Evolutionary conservation across 352 stramenopile genomes (phyloP).

Genomic region (Globisporangium lucens): DNA sequence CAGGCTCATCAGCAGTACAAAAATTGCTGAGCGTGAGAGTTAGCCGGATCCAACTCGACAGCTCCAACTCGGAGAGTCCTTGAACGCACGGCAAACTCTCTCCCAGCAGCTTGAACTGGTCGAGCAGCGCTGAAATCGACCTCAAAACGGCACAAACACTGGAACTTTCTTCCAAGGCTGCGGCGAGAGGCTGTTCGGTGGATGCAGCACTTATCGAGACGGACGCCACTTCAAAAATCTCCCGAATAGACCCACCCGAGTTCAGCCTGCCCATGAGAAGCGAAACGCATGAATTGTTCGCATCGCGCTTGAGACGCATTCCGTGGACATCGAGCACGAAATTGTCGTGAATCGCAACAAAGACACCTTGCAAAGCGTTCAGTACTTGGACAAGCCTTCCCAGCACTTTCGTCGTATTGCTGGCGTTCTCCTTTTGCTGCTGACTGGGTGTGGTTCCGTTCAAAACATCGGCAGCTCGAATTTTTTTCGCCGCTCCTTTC

Average conservation of each 20-base stretch:
- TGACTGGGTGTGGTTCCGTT: not conserved
- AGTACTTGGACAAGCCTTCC: slow-evolving; percentile 22
- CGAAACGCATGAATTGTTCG: slow-evolving; percentile 5
- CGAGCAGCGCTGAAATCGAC: slow-evolving; percentile 20
- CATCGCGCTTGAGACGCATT: slow-evolving; percentile 6
- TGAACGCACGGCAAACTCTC: slow-evolving; percentile 9
- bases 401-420: slow-evolving; percentile 10
- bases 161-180: slow-evolving; percentile 11
- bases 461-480: slow-evolving; percentile 26
- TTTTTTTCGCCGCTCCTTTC: slow-evolving; percentile 54
- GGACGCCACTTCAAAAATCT: not conserved
- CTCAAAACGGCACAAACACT: slow-evolving; percentile 21
- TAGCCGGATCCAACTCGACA: slow-evolving; percentile 6
- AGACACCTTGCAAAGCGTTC: slow-evolving; percentile 25
- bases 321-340: slow-evolving; percentile 30
- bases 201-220: not conserved
- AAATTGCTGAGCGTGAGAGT: slow-evolving; percentile 4
- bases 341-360: slow-evolving; percentile 29
- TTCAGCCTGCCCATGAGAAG: not conserved
- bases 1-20: not conserved
- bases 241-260: not conserved
- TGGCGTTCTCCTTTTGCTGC: slow-evolving; percentile 11
- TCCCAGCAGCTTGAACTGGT: slow-evolving; percentile 21
- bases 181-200: not conserved
- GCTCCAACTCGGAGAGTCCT: not conserved